Evolutionary conservation across 2,329 filamentous ascomycete genomes (phyloP).

Genomic region (Phoma herbarum): DNA sequence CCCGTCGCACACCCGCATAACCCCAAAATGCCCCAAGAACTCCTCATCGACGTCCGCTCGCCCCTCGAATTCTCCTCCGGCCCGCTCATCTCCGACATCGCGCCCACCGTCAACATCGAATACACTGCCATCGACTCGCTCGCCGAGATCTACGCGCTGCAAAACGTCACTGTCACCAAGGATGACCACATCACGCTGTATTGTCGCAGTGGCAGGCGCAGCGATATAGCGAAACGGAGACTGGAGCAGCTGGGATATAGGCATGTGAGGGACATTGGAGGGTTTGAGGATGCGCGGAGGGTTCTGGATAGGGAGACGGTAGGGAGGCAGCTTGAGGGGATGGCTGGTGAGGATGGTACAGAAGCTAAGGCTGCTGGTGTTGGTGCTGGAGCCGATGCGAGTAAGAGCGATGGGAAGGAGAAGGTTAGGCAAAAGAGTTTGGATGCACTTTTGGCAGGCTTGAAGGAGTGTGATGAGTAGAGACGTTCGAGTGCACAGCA

Average conservation of each 20-base stretch:
- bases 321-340: slow-evolving; percentile 25
- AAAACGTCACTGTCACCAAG: slow-evolving; percentile 32
- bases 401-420: slow-evolving; percentile 7
- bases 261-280: slow-evolving; percentile 48
- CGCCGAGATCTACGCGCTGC: slow-evolving; percentile 29
- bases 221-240: slow-evolving; percentile 43
- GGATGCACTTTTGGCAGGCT: slow-evolving; percentile 37
- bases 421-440: slow-evolving; percentile 27
- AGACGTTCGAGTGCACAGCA: neutral
- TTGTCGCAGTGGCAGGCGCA: slow-evolving; percentile 48
- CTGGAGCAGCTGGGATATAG: slow-evolving; percentile 42
- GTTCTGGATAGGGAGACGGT: slow-evolving; percentile 42
- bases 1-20: neutral
- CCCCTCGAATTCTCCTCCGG: slow-evolving; percentile 49
- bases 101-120: slow-evolving; percentile 49
- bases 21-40: slow-evolving; percentile 22
- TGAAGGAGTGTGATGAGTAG: slow-evolving; percentile 31
- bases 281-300: slow-evolving; percentile 44
- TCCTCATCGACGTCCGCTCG: slow-evolving; percentile 50
- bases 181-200: slow-evolving; percentile 49
- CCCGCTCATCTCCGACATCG: slow-evolving; percentile 35
- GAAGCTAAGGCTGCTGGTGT: neutral
- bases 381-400: no score
- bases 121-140: slow-evolving; percentile 48
- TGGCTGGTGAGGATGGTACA: slow-evolving; percentile 3